These are phyloP conservation scores for Ceratocystis ficicola DNA, from an alignment of 2,329 filamentous ascomycete species.

Conservation along the genomic window DNA sequence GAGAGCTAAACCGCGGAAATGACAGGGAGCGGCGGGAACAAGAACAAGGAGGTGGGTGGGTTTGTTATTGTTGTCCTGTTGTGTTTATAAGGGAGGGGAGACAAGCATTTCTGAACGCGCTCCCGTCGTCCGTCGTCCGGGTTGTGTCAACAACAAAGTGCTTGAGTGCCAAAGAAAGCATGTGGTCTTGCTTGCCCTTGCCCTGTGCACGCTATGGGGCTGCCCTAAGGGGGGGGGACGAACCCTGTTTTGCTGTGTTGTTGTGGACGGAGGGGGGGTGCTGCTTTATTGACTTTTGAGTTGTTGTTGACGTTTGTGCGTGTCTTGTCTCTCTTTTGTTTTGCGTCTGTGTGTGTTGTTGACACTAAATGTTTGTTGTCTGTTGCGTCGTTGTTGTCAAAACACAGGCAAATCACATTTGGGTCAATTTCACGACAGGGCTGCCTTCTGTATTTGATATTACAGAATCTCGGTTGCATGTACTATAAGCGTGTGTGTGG, in stretches of 20 bases:
- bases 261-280: not conserved
- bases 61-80: not conserved
- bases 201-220: not conserved
- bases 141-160: not conserved
- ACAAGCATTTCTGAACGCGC: no score
- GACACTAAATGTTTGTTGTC: not conserved
- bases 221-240: not conserved
- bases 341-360: not conserved
- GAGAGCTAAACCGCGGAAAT: no score
- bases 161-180: slow-evolving; percentile 1
- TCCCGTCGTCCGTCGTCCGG: not conserved
- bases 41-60: no score
- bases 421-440: not conserved
- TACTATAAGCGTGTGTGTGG: slow-evolving; percentile 5
- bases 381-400: not conserved
- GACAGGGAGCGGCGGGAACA: no score
- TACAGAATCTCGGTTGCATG: slow-evolving; percentile 13
- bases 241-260: not conserved
- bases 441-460: slow-evolving; percentile 3
- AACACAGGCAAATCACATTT: not conserved
- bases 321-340: not conserved
- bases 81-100: not conserved
- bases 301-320: not conserved
- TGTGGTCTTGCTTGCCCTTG: not conserved
- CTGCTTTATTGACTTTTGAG: not conserved